phyloP scores from a whole-genome alignment of 495 filamentous ascomycete species.

The Aspergillus wentii region DNA sequence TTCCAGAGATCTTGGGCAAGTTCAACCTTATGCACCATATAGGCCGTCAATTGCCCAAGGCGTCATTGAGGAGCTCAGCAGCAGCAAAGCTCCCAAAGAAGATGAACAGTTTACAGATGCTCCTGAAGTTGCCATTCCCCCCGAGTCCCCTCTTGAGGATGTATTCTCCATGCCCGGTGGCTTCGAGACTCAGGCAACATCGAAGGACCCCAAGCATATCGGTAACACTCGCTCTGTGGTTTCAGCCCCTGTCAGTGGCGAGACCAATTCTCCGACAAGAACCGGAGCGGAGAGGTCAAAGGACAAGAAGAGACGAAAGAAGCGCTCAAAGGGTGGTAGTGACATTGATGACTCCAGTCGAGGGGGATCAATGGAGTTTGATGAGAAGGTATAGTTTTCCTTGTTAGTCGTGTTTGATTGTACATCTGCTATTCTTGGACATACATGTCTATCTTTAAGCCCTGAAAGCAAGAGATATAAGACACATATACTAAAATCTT shows the following conservation, averaged over 20 bases:
- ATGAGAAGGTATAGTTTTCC: conserved; percentile 46
- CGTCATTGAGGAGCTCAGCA: conserved; percentile 23
- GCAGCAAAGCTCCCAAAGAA: conserved; percentile 6
- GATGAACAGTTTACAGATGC: neutral
- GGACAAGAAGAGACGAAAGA: conserved; percentile 21
- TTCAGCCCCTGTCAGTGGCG: conserved; percentile 16
- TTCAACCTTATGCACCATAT: conserved; percentile 1
- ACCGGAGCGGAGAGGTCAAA: conserved; percentile 10
- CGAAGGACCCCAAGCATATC: too few relatives aligned
- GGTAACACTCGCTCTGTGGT: conserved; percentile 19
- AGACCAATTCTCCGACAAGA: conserved; percentile 13
- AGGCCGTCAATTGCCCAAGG: conserved; percentile 24
- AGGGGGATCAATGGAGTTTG: conserved; percentile 16
- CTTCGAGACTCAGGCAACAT: too few relatives aligned
- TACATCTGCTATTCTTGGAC: conserved; percentile 15
- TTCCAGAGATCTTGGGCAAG: conserved; percentile 4
- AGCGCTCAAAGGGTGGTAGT: conserved; percentile 26
- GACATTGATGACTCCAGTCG: conserved; percentile 25
- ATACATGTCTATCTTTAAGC: too few relatives aligned
- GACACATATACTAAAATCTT: conserved; percentile 34
- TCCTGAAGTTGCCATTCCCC: neutral
- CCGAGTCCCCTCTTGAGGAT: conserved; percentile 6
- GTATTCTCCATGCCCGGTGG: conserved; percentile 37
- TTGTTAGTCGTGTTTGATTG: conserved; percentile 20
- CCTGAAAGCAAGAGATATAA: conserved; percentile 16